phyloP scores from a whole-genome alignment of 345 rosid species.

The Physaria fendleri region DNA sequence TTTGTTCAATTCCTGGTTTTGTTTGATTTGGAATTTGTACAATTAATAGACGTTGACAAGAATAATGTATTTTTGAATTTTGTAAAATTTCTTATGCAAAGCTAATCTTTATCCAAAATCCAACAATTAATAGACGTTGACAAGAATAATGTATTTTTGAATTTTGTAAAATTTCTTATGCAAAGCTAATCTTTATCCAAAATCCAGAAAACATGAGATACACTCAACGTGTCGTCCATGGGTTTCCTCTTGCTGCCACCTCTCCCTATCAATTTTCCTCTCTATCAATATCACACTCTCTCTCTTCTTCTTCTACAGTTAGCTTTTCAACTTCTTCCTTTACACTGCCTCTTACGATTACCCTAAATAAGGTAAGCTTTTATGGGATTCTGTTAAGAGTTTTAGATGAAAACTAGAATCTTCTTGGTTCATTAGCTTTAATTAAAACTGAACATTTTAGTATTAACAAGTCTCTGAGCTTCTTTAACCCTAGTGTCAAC shows the following conservation, averaged over 20 bases:
- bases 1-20: too few relatives aligned
- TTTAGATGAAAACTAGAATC: background rate
- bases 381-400: background rate
- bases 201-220: background rate
- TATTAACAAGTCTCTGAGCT: too few relatives aligned
- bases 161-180: too few relatives aligned
- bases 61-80: too few relatives aligned
- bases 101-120: too few relatives aligned
- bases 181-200: conserved; percentile 21
- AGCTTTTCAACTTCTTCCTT: too few relatives aligned
- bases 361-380: background rate
- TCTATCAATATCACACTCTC: background rate
- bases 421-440: background rate
- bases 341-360: background rate
- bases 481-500: too few relatives aligned
- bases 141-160: too few relatives aligned
- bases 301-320: background rate
- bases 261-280: conserved; percentile 1
- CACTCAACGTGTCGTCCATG: conserved; percentile 33
- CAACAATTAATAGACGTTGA: too few relatives aligned
- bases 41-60: too few relatives aligned
- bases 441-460: background rate
- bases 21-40: too few relatives aligned
- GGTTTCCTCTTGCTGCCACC: conserved; percentile 26
- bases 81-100: too few relatives aligned